Conservation (phyloP, 2,329 filamentous ascomycete species). For the Cercospora nicotianae region DNA sequence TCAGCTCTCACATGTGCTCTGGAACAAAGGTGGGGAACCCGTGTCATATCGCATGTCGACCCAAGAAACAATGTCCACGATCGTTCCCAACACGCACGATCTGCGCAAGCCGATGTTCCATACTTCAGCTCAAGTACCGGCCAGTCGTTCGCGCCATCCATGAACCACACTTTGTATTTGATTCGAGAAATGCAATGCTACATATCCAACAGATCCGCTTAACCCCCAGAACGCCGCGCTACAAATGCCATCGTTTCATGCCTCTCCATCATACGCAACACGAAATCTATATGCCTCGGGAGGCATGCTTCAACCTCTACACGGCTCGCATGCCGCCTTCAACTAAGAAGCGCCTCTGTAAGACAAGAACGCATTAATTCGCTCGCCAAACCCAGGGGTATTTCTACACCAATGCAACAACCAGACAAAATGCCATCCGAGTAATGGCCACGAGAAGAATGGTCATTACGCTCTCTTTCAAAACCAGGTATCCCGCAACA, state of each 20-base stretch:
- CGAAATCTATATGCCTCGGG: slow-evolving; percentile 1
- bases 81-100: background rate
- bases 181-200: background rate
- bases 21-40: background rate
- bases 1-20: background rate
- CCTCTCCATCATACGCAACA: background rate
- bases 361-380: slow-evolving; percentile 11
- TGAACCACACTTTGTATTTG: background rate
- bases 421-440: slow-evolving; percentile 13
- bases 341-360: background rate
- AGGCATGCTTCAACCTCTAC: slow-evolving; percentile 18
- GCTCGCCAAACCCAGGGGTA: slow-evolving; percentile 13
- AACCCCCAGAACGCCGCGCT: slow-evolving; percentile 20
- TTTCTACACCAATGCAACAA: slow-evolving; percentile 17
- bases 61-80: background rate
- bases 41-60: background rate
- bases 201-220: background rate
- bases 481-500: background rate
- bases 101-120: background rate
- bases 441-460: slow-evolving; percentile 11
- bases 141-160: background rate
- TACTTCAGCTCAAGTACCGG: background rate
- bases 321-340: slow-evolving; percentile 5
- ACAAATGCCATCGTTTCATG: slow-evolving; percentile 16
- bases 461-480: slow-evolving; percentile 7